Evolutionary conservation across 345 rosid genomes (phyloP).

Genomic region (Camelina laxa): DNA sequence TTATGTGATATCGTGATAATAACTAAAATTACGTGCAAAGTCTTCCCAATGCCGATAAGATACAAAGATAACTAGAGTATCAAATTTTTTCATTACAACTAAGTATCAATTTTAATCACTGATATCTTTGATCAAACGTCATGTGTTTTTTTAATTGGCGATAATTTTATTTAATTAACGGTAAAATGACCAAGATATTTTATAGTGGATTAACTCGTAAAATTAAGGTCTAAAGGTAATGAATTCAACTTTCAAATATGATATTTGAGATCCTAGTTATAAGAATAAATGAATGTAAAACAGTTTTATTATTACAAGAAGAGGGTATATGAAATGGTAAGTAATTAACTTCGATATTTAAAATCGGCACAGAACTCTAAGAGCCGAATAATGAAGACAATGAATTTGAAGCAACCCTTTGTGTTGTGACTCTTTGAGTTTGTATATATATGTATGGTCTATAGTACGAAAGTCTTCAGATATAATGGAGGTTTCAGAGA

Average conservation of each 20-base stretch:
- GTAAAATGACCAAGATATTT: not conserved
- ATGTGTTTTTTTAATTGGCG: not conserved
- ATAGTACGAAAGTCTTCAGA: not conserved
- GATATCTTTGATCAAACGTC: not conserved
- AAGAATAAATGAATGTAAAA: slow-evolving; percentile 21
- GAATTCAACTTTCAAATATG: slow-evolving; percentile 1
- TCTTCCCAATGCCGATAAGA: too few species aligned
- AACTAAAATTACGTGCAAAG: too few species aligned
- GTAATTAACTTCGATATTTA: slow-evolving; percentile 3
- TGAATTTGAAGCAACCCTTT: slow-evolving; percentile 17
- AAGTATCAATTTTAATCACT: not conserved
- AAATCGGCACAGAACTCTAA: slow-evolving; percentile 35
- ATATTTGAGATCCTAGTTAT: not conserved
- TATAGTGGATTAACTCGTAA: not conserved
- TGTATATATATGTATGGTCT: not conserved
- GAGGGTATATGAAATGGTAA: slow-evolving; percentile 29
- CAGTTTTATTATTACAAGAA: not conserved
- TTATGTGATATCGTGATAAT: too few species aligned
- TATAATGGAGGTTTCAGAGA: slow-evolving; percentile 36
- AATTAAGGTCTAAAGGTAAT: not conserved
- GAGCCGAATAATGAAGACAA: slow-evolving; percentile 9
- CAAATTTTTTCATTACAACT: too few species aligned
- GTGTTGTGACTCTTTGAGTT: not conserved
- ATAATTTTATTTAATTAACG: not conserved
- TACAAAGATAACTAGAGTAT: too few species aligned